phyloP scores from a whole-genome alignment of 2,329 filamentous ascomycete genomes.

The Apiospora saccharicola region DNA sequence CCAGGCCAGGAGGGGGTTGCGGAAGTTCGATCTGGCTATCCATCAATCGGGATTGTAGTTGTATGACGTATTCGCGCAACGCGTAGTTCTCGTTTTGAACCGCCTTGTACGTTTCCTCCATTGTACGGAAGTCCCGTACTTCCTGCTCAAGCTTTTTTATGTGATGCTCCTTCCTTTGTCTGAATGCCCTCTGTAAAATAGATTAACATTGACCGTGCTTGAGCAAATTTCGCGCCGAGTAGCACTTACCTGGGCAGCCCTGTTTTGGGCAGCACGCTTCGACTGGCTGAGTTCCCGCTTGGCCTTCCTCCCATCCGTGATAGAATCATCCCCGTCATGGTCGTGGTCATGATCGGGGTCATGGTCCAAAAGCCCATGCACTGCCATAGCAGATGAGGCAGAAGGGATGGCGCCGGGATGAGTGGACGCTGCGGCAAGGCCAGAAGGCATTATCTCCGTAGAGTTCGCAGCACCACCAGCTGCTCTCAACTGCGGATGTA shows the following conservation, averaged over 20 bases:
- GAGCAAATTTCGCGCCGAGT: neutral
- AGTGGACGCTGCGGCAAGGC: slow-evolving; percentile 39
- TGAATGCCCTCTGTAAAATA: slow-evolving; percentile 76
- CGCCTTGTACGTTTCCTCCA: slow-evolving; percentile 81
- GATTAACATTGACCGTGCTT: slow-evolving; percentile 28
- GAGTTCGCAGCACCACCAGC: slow-evolving; percentile 33
- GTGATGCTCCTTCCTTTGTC: slow-evolving; percentile 96
- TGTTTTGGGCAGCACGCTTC: slow-evolving; percentile 95
- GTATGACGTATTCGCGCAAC: slow-evolving; percentile 90
- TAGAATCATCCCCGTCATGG: slow-evolving; percentile 43
- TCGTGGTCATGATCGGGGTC: slow-evolving; percentile 43
- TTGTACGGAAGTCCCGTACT: slow-evolving; percentile 78
- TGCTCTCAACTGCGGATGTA: slow-evolving; percentile 40
- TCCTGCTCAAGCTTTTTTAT: slow-evolving; percentile 98
- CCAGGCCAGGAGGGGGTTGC: slow-evolving; percentile 81
- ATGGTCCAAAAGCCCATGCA: slow-evolving; percentile 41
- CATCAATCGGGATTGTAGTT: slow-evolving; percentile 84
- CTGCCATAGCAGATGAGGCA: slow-evolving; percentile 38
- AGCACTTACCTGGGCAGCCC: slow-evolving; percentile 84
- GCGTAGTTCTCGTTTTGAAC: slow-evolving; percentile 89
- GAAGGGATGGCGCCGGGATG: slow-evolving; percentile 40
- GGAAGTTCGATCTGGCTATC: slow-evolving; percentile 86
- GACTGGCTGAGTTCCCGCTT: slow-evolving; percentile 94
- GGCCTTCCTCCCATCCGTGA: slow-evolving; percentile 71
- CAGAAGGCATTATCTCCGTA: slow-evolving; percentile 44